Base-by-base conservation (phyloP, 164 flowering plant species). In the Vitis labrusca region DNA sequence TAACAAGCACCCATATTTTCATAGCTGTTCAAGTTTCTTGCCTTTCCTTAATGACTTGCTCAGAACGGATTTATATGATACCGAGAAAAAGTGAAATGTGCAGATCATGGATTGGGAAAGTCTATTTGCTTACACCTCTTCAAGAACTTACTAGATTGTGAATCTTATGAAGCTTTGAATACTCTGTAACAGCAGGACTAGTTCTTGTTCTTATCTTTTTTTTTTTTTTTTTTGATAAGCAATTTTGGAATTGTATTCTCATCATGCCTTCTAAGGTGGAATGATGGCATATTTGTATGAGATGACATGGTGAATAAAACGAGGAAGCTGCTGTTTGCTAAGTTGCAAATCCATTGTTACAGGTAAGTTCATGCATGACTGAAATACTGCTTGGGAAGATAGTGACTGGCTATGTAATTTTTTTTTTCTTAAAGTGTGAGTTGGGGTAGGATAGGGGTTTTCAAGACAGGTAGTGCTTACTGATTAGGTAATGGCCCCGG, bases 31-130 rank as follows among this genome's bases (percentile, higher is more conserved):
- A 8, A 13, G 51, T 37, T 5, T 59, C 37, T 50, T 67, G 66
- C 30, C 65, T 64, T 68, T 82, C 85, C 85, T 80, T 84, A 65
- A 82, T 65, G 50, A 65, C 5, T 70, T 23, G 17, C 59, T 48
- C 79, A 85, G 89, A 76, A 60, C 87, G 11, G 89, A 85, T 67
- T 49, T 82, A 9, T 85, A 85, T 71, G 89, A 85, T 66, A 27
- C 62, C 4, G 89, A 85, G 77, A 85, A 85, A 85, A 85, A 85
- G 75, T 85, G 74, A 80, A 37, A 13, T 1, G 4, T 64, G 64
- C 17, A 6, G 52, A 56, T 47, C 64, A 12, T 51, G 58, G 57
- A 13, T 30, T 60, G 30, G 32, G 51, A 69, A 54, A 16, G 44
- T 8, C 5, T 17, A 48, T 9, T 30, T 59, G 15, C 62, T 17